phyloP scores from a whole-genome alignment of 1,284 basidiomycete genomes.

The Tremellales sp. region DNA sequence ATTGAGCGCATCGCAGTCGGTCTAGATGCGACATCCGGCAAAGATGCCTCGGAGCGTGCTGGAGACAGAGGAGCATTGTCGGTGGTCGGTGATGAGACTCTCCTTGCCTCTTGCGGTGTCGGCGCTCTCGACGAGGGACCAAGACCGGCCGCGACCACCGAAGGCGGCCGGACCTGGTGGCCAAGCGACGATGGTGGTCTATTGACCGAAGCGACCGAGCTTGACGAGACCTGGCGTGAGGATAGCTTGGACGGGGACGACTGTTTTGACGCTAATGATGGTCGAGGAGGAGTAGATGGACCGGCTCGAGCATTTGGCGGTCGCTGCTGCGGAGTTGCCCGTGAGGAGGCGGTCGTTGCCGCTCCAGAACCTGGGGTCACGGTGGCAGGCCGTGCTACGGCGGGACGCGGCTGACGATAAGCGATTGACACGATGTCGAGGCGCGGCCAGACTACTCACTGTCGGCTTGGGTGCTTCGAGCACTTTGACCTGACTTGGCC shows the following conservation, averaged over 20 bases:
- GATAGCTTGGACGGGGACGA: neutral
- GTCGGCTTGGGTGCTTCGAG: conserved; percentile 23
- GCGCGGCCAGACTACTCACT: neutral
- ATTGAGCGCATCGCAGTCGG: conserved; percentile 8
- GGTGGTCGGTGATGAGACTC: too few relatives aligned
- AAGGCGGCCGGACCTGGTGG: conserved; percentile 19
- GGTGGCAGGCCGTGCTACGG: neutral
- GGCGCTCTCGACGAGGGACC: neutral
- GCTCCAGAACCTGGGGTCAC: conserved; percentile 8
- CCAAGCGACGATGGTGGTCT: conserved; percentile 2
- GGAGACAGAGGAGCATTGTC: neutral
- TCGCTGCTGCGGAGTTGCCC: conserved; percentile 1
- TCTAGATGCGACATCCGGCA: conserved; percentile 1
- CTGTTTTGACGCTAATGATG: neutral
- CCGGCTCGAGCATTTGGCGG: conserved; percentile 2
- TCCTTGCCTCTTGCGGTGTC: neutral
- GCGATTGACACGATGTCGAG: too few relatives aligned
- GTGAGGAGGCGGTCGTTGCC: conserved; percentile 1
- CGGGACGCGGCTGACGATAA: neutral
- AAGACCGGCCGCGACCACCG: conserved; percentile 10
- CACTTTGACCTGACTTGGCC: conserved; percentile 79
- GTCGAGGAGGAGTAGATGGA: conserved; percentile 6
- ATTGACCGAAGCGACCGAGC: conserved; percentile 6
- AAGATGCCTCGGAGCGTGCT: neutral
- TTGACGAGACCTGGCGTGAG: conserved; percentile 1